Evolutionary conservation across 2,329 filamentous ascomycete species (phyloP).

Genomic region (Pseudocercospora vitis): DNA sequence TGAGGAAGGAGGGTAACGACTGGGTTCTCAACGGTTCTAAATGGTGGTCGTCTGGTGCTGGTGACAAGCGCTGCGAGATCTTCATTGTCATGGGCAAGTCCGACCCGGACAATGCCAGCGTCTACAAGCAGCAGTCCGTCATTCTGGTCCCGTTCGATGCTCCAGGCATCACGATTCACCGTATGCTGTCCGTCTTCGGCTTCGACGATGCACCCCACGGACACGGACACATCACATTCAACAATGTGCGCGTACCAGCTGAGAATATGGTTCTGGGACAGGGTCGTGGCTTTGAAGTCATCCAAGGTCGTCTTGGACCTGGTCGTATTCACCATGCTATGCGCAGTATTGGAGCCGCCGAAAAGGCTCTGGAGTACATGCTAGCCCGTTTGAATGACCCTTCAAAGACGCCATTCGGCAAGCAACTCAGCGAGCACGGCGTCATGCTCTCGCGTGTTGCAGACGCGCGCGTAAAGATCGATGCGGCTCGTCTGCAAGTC

Average conservation of each 20-base stretch:
- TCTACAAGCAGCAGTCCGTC: slow-evolving; percentile 91
- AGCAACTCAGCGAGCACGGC: slow-evolving; percentile 82
- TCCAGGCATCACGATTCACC: slow-evolving; percentile 83
- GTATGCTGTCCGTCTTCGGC: slow-evolving; percentile 92
- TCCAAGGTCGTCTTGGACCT: slow-evolving; percentile 92
- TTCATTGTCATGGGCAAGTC: slow-evolving; percentile 98
- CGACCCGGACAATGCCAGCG: slow-evolving; percentile 69
- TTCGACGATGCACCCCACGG: slow-evolving; percentile 98
- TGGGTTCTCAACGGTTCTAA: slow-evolving; percentile 96
- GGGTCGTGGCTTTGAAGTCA: slow-evolving; percentile 95
- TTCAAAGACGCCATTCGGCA: slow-evolving; percentile 85
- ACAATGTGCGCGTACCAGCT: slow-evolving; percentile 83
- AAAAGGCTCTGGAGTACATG: slow-evolving; percentile 92
- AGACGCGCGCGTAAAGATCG: slow-evolving; percentile 88
- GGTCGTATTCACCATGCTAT: slow-evolving; percentile 98
- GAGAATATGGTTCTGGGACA: slow-evolving; percentile 86
- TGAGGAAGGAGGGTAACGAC: slow-evolving; percentile 78
- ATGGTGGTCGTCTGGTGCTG: slow-evolving; percentile 98
- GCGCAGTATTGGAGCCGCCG: slow-evolving; percentile 86
- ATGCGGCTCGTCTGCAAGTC: slow-evolving; percentile 83
- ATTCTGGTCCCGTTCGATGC: slow-evolving; percentile 80
- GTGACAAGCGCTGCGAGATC: slow-evolving; percentile 85
- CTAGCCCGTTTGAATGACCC: slow-evolving; percentile 92
- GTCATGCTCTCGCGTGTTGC: slow-evolving; percentile 95
- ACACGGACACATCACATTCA: slow-evolving; percentile 88